These are phyloP conservation scores for Chloromonas sp. DNA, from an alignment of 163 green algal species.

Conservation along the genomic window DNA sequence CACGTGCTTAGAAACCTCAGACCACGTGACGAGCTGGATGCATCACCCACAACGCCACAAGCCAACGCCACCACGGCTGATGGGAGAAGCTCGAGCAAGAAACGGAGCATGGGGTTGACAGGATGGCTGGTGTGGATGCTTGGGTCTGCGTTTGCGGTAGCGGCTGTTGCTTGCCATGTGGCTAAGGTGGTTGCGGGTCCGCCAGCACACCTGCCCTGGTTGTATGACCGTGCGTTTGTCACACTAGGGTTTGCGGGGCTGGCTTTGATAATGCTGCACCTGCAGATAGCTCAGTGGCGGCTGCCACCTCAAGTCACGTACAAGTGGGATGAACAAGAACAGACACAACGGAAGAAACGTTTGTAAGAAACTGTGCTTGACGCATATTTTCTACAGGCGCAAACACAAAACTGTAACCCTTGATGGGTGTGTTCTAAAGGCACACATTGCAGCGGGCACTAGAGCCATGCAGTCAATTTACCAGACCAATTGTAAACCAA, in stretches of 20 bases:
- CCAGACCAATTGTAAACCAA: too few relatives aligned
- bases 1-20: background rate
- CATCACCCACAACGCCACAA: too few relatives aligned
- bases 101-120: too few relatives aligned
- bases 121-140: background rate
- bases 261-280: conserved; percentile 16
- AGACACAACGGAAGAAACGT: background rate
- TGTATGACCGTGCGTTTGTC: conserved; percentile 51
- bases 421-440: too few relatives aligned
- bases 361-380: too few relatives aligned
- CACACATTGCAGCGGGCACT: too few relatives aligned
- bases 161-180: conserved; percentile 21
- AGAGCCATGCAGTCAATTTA: too few relatives aligned
- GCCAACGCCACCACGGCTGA: too few relatives aligned
- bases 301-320: background rate
- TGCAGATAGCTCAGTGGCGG: conserved; percentile 13
- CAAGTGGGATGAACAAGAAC: background rate
- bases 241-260: conserved; percentile 46
- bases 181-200: conserved; percentile 19
- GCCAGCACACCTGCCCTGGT: conserved; percentile 45
- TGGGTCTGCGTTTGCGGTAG: background rate
- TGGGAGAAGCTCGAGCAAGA: too few relatives aligned
- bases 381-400: too few relatives aligned
- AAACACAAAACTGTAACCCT: too few relatives aligned
- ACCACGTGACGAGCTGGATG: too few relatives aligned